Evolutionary conservation across 208 protist genomes (phyloP), one percentile per base, ranked within the genome.

Genomic region (Trypanosoma theileri): DNA sequence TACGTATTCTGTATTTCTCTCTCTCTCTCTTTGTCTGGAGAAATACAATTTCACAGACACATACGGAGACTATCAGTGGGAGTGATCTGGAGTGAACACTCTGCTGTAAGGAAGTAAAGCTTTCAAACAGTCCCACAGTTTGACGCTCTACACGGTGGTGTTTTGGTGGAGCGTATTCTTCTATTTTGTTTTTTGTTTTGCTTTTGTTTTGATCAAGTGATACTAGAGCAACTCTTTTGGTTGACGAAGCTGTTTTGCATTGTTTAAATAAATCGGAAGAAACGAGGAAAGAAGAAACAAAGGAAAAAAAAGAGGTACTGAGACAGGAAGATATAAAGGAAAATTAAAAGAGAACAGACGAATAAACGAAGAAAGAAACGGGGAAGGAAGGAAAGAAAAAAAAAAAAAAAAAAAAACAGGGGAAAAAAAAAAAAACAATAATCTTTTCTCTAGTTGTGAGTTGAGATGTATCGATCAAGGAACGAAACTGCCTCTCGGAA

Each of bases 201-300:
- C 28, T 35, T 35, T 35, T 35, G 28, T 35, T 35, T 35, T 35
- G 28, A 35, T 35, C 28, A 8, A 8, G 1, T 35, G 1, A 35
- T 1, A 35, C 4, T 1, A 35, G 6, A 35, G 28, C 6, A 35
- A 35, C 6, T 35, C n/a, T 35, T 8, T 35, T 35, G 4, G 28
- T 35, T 35, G 28, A 35, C 28, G 28, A 35, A 35, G 28, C 28
- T 35, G 56, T 60, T 80, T 45, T 56, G 72, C 65, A 65, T 66
- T 26, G 13, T 56, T 54, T 22, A 42, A 22, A 21, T 28, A 44
- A 51, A 69, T 16, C 51, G 57, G 21, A 59, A 52, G 3, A 35
- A 73, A 48, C 24, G 24, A 50, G 71, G 70, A 66, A 66, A 66
- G 16, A 61, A 63, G 28, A 71, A 69, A 31, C 66, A 59, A 63